These are phyloP conservation scores for Calonectria pteridis DNA, from an alignment of 2,329 filamentous ascomycete genomes.

Conservation along the genomic window DNA sequence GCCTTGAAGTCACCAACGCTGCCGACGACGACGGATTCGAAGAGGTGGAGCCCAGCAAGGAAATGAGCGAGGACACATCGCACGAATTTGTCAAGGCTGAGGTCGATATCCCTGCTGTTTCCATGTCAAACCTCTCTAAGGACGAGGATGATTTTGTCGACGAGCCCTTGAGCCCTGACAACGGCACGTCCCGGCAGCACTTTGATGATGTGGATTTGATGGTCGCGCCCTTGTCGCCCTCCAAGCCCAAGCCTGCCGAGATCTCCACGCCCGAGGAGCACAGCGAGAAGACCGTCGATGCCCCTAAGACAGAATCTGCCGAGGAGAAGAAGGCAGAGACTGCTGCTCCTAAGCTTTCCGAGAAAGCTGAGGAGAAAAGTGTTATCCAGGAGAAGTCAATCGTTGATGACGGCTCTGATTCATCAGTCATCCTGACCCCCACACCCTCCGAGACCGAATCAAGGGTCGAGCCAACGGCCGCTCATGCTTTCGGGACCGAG, in stretches of 20 bases:
- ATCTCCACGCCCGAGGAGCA: constrained; percentile 30
- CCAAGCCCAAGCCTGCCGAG: constrained; percentile 49
- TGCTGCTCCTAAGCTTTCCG: constrained; percentile 8
- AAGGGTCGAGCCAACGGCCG: constrained; percentile 28
- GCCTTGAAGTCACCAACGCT: constrained; percentile 83
- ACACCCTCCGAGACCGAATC: constrained; percentile 41
- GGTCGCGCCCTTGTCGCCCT: constrained; percentile 70
- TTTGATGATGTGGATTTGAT: constrained; percentile 70
- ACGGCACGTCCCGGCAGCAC: constrained; percentile 69
- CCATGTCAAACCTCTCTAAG: constrained; percentile 54
- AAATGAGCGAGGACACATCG: constrained; percentile 79
- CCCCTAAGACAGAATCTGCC: not conserved
- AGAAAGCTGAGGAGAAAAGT: constrained; percentile 2
- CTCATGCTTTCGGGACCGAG: constrained; percentile 24
- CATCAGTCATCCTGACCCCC: constrained; percentile 37
- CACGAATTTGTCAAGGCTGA: constrained; percentile 75
- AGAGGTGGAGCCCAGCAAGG: constrained; percentile 79
- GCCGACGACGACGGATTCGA: constrained; percentile 93
- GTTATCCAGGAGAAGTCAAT: constrained; percentile 1
- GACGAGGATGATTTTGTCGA: constrained; percentile 83
- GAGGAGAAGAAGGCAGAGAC: constrained; percentile 22
- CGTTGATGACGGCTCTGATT: constrained; percentile 36
- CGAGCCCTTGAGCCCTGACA: constrained; percentile 78
- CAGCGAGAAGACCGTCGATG: constrained; percentile 21
- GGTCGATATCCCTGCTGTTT: constrained; percentile 59